Evolutionary conservation across 257 asterid species (phyloP).

Genomic region (Datura wrightii): DNA sequence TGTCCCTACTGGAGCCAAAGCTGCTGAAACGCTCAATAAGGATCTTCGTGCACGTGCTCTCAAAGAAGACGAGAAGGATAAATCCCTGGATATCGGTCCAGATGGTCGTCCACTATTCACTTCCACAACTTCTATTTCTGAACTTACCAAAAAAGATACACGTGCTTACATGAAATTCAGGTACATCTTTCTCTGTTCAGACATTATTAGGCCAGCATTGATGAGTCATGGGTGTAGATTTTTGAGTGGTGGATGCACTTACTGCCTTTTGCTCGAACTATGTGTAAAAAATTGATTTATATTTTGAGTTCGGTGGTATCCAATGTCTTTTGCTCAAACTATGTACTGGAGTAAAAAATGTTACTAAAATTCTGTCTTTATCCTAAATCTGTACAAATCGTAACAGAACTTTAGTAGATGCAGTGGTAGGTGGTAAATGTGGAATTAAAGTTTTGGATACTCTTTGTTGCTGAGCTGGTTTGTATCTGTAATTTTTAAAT

Average conservation of each 20-base stretch:
- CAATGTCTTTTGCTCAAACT: neutral
- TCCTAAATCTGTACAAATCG: neutral
- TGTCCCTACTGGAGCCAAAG: slow-evolving; percentile 37
- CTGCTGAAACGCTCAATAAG: slow-evolving; percentile 51
- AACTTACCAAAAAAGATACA: slow-evolving; percentile 58
- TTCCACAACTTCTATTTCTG: slow-evolving; percentile 55
- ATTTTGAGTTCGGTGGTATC: too few relatives aligned
- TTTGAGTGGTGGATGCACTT: too few relatives aligned
- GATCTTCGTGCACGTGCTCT: slow-evolving; percentile 74
- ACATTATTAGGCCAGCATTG: neutral
- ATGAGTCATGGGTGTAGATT: too few relatives aligned
- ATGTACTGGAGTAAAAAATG: neutral
- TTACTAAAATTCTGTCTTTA: neutral
- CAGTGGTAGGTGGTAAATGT: neutral
- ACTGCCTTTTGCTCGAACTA: too few relatives aligned
- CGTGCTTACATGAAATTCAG: slow-evolving; percentile 78
- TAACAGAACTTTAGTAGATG: neutral
- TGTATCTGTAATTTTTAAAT: slow-evolving; percentile 33
- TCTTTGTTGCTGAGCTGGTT: neutral
- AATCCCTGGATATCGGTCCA: slow-evolving; percentile 78
- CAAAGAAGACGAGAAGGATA: slow-evolving; percentile 70
- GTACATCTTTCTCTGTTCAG: slow-evolving; percentile 36
- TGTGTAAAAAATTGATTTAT: too few relatives aligned
- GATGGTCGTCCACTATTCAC: slow-evolving; percentile 84
- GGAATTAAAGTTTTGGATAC: slow-evolving; percentile 8